Evolutionary conservation across 2,329 filamentous ascomycete genomes (phyloP), one percentile per base, ranked within the genome.

Genomic region (Ciborinia camelliae): DNA sequence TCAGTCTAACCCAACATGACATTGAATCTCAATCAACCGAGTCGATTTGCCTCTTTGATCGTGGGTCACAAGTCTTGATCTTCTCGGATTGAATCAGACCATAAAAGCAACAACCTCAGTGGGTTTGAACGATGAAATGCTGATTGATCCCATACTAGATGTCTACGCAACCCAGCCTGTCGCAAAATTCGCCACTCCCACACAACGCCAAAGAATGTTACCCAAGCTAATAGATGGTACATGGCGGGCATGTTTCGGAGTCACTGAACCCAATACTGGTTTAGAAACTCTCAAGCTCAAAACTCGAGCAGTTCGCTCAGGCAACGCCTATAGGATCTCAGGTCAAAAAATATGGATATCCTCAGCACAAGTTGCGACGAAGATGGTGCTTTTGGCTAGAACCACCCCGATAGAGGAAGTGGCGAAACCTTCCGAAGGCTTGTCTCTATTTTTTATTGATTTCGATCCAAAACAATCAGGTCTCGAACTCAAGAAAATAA

Each of bases 291-390:
- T 93, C 14, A 84, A 87, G 50, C 79, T 96, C 4, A 82, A 81
- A 47, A 94, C 90, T 0, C 77, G 78, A 7, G 91, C 91, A 0
- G 81, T 76, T 37, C 84, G 81, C 69, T 83, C 86, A 26, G 84
- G 84, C 0, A 79, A 83, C 18, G 81, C 79, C 4, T 96, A 93
- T 74, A 80, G 78, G 1, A 81, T 96, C 14, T 85, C 85, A 0
- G 91, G 91, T 0, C 90, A 94, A 74, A 96, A 96, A 78, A 93
- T 94, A 63, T 96, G 91, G 91, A 96, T 95, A 63, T 91, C 90
- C 0, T 93, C 86, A 62, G 91, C 91, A 0, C 90, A 96, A 74
- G 89, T 94, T 0, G 91, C 91, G 0, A 82, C 83, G 4, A 91
- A 91, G 72, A 96, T 96, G 91, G 87, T 96, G 4, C 81, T 96